Evolutionary conservation across 2,329 filamentous ascomycete genomes (phyloP), one percentile per base, ranked within the genome.

Genomic region (Ambrosiella beaveri): DNA sequence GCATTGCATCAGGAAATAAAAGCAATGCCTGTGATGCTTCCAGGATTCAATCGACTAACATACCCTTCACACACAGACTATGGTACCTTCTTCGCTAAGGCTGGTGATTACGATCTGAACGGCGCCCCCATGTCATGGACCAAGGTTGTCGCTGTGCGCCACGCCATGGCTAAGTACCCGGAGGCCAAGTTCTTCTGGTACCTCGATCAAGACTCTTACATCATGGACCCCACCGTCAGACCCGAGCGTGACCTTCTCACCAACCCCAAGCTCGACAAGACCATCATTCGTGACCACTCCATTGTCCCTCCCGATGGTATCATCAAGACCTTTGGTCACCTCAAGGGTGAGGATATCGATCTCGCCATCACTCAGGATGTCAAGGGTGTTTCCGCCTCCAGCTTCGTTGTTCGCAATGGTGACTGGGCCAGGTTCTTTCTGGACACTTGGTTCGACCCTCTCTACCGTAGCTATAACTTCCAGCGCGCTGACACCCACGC

Each of bases 281-380:
- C 86, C 59, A 96, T 97, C 88, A 80, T 93, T 64, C 85, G 82
- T 68, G 86, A 95, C 68, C 77, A 83, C 57, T 81, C 93, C 5
- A 82, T 98, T 55, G 91, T 97, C 7, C 93, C 91, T 1, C 93
- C 94, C 0, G 88, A 96, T 71, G 95, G 88, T 71, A 90, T 98
- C 65, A 97, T 98, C 72, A 91, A 87, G 74, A 97, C 94, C 0
- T 95, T 95, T 67, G 74, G 79, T 13, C 84, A 95, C 66, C 74
- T 95, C n/a, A 82, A 81, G 62, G 84, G 82, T 40, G 76, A 85
- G 50, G 79, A 89, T 58, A 82, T 95, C 47, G 86, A 95, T 63
- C 75, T 97, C 12, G 78, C 96, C 44, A 69, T 96, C 41, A 85
- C 86, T 6, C 89, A 96, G 70, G 93, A 98, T 67, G 79, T 78